These are phyloP conservation scores for Eucalyptus virginea DNA, from an alignment of 345 rosid genomes.

Conservation along the genomic window DNA sequence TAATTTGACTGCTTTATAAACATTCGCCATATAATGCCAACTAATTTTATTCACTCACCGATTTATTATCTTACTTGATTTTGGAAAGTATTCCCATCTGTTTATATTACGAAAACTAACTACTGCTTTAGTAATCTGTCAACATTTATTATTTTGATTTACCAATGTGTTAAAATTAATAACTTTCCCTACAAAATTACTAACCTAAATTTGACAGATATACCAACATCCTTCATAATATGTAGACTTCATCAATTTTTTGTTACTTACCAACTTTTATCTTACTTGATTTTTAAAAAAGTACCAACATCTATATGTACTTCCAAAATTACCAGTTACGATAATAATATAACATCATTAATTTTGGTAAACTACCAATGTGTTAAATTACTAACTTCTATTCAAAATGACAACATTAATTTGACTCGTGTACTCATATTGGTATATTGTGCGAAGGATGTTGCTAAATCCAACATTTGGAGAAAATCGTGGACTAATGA, in stretches of 20 bases:
- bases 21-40: accelerated
- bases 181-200: background rate
- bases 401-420: background rate
- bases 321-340: background rate
- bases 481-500: background rate
- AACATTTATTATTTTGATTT: background rate
- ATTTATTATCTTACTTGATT: background rate
- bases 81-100: background rate
- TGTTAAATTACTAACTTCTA: background rate
- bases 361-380: background rate
- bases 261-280: background rate
- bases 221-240: background rate
- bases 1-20: background rate
- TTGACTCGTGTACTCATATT: background rate
- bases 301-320: background rate
- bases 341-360: background rate
- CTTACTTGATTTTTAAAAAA: background rate
- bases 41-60: background rate
- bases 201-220: background rate
- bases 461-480: background rate
- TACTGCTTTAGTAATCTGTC: background rate
- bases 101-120: background rate
- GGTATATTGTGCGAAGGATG: background rate
- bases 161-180: background rate
- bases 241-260: background rate